A percentile compares a stretch with the other conserved stretches of the same genome.
Conservation (phyloP, 164 flowering plant genomes). For the Magnolia officinalis region DNA sequence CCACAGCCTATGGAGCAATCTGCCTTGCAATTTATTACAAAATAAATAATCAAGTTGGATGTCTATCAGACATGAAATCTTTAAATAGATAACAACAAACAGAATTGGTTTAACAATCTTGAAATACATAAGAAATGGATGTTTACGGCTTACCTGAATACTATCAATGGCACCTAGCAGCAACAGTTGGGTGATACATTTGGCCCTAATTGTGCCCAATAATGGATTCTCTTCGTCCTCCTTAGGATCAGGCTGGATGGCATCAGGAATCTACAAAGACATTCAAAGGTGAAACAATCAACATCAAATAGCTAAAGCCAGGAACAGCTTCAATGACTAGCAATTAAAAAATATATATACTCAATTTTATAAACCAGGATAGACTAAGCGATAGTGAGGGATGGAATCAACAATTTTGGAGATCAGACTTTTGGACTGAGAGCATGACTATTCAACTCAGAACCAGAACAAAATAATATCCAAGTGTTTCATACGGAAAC, state of each 20-base stretch:
- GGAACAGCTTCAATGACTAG: background rate
- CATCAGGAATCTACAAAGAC: constrained; percentile 46
- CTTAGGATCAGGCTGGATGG: constrained; percentile 44
- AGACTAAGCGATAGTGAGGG: background rate
- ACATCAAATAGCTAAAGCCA: constrained; percentile 3
- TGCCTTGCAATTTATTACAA: no score
- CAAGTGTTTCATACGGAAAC: background rate
- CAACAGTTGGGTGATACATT: constrained; percentile 87
- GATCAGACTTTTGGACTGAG: background rate
- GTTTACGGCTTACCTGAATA: constrained; percentile 81
- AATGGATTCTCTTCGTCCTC: constrained; percentile 71
- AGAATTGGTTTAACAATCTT: background rate
- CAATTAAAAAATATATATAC: background rate
- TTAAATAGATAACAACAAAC: background rate
- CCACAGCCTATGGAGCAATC: no score
- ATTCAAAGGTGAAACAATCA: constrained; percentile 4
- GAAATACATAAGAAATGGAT: background rate
- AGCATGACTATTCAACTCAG: background rate
- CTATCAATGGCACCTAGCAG: constrained; percentile 90
- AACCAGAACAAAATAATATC: background rate
- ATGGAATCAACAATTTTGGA: background rate
- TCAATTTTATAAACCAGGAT: background rate
- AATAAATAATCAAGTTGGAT: background rate
- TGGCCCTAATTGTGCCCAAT: constrained; percentile 68
- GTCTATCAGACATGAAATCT: background rate